phyloP scores from a whole-genome alignment of 2,329 filamentous ascomycete genomes.

The Fusarium sp. region DNA sequence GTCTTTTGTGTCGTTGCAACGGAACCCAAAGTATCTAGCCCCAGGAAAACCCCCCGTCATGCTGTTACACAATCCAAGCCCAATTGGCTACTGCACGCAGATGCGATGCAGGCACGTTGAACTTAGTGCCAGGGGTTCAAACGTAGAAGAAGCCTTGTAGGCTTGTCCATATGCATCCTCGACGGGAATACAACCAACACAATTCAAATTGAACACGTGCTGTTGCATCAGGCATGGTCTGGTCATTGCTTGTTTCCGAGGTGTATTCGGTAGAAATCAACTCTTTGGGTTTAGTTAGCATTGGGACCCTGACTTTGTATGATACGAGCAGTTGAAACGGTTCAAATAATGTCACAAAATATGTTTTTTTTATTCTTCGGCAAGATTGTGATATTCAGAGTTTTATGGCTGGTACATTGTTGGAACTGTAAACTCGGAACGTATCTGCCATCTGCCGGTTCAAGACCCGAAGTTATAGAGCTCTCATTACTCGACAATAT shows the following conservation, averaged over 20 bases:
- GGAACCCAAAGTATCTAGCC: not conserved
- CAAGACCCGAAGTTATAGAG: not conserved
- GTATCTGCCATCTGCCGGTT: not conserved
- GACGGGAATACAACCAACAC: not conserved
- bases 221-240: not conserved
- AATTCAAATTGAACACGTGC: not conserved
- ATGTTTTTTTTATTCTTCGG: not conserved
- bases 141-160: not conserved
- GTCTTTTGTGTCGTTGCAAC: not conserved
- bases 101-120: slow-evolving; percentile 8
- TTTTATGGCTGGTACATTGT: slow-evolving; percentile 20
- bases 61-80: not conserved
- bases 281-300: slow-evolving; percentile 11
- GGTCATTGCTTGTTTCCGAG: not conserved
- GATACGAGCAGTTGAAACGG: not conserved
- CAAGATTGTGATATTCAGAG: not conserved
- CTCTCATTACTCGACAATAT: not conserved
- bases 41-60: not conserved
- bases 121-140: not conserved
- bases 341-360: not conserved
- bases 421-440: not conserved
- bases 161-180: not conserved
- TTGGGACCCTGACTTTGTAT: not conserved
- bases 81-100: not conserved
- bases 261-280: not conserved